Conservation (phyloP, 306 rosid genomes). For the Cucurbita moschata region DNA sequence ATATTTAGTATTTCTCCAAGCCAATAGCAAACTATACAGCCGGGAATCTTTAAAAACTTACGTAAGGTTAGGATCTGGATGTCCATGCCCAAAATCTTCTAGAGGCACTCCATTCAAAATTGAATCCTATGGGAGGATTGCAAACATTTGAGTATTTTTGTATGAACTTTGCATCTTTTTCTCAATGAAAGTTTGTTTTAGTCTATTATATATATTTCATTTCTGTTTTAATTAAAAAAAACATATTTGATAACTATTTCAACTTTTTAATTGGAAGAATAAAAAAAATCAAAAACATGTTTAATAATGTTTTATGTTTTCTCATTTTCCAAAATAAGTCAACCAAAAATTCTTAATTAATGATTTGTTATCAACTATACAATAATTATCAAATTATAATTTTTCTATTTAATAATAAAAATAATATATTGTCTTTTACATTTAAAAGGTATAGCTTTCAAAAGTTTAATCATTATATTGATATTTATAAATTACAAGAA, state of each 20-base stretch:
- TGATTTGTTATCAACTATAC: not conserved
- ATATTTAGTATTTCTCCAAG: slow-evolving; percentile 7
- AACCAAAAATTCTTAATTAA: no score
- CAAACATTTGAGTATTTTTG: slow-evolving; percentile 9
- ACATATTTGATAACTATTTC: not conserved
- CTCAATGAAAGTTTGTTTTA: not conserved
- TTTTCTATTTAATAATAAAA: no score
- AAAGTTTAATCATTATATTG: no score
- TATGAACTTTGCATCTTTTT: not conserved
- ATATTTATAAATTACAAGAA: no score
- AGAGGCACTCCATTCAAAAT: slow-evolving; percentile 79
- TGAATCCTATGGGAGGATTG: slow-evolving; percentile 52
- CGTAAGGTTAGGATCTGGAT: slow-evolving; percentile 99
- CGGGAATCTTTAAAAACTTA: slow-evolving; percentile 19
- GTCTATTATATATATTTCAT: not conserved
- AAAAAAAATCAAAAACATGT: not conserved
- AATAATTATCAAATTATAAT: no score
- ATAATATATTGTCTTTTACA: no score
- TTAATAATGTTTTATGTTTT: not conserved
- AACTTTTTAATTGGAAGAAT: not conserved
- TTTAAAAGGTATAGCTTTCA: no score
- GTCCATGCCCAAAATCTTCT: slow-evolving; percentile 95
- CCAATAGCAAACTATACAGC: not conserved
- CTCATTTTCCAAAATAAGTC: not conserved
- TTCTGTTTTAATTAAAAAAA: not conserved